phyloP scores from a whole-genome alignment of 495 filamentous ascomycete genomes.

The Aspergillus cavernicola region DNA sequence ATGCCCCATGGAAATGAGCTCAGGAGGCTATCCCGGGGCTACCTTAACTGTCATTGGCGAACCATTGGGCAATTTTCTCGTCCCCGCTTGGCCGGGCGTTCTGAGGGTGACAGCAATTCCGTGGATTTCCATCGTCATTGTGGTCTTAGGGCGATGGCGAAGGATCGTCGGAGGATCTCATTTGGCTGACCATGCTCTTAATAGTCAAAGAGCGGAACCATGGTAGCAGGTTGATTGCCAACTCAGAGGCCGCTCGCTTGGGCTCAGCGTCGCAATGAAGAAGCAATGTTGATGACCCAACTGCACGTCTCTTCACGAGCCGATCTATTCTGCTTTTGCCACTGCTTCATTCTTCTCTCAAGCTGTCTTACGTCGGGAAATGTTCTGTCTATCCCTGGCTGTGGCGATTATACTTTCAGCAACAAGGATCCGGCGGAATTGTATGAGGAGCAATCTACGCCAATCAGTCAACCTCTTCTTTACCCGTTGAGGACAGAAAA shows the following conservation, averaged over 20 bases:
- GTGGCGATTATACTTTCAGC: slow-evolving; percentile 25
- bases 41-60: slow-evolving; percentile 14
- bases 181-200: slow-evolving; percentile 19
- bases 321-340: slow-evolving; percentile 27
- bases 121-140: slow-evolving; percentile 1
- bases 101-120: slow-evolving; percentile 13
- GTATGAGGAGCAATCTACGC: slow-evolving; percentile 23
- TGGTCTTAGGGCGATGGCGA: slow-evolving; percentile 16
- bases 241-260: slow-evolving; percentile 28
- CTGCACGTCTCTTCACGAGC: slow-evolving; percentile 18
- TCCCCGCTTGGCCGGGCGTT: slow-evolving; percentile 20
- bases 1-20: slow-evolving; percentile 8
- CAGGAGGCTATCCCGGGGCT: slow-evolving; percentile 6
- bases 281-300: slow-evolving; percentile 18
- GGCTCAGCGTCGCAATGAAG: slow-evolving; percentile 24
- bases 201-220: slow-evolving; percentile 24
- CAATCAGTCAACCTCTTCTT: slow-evolving; percentile 20
- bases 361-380: slow-evolving; percentile 29
- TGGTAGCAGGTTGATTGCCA: slow-evolving; percentile 36
- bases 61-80: slow-evolving; percentile 10
- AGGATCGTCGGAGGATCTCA: slow-evolving; percentile 27
- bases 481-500: slow-evolving; percentile 9
- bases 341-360: slow-evolving; percentile 28
- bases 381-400: slow-evolving; percentile 20
- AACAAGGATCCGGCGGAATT: slow-evolving; percentile 33